Evolutionary conservation across 2,329 filamentous ascomycete species (phyloP), one percentile per base, ranked within the genome.

Genomic region (Dactylellina cionopaga): DNA sequence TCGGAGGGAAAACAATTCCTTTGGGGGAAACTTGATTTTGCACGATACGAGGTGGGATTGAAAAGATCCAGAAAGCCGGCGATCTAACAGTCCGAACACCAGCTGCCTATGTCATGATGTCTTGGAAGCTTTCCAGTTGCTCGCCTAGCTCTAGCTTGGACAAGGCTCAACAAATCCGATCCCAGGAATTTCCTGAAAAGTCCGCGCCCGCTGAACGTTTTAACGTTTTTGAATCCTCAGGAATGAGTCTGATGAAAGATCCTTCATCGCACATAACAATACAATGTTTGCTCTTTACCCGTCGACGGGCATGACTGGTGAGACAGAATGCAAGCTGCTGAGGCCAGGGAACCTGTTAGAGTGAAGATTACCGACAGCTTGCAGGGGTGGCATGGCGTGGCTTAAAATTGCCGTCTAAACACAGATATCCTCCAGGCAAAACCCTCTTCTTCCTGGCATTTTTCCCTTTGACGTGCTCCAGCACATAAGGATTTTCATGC

Each of bases 401-500:
- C 66, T 71, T 64, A 63, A 71, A 71, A 71, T 71, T 71, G 59
- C 66, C 51, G 66, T 71, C 64, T 51, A 64, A 62, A 62, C 47
- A 49, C 41, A 71, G 66, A 56, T 63, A 62, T 63, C 51, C 62
- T 49, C 51, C 62, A 56, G 62, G 51, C 62, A 66, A 51, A 63
- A 66, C 46, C 51, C 49, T 66, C 62, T 51, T 51, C 66, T 64
- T 71, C 66, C 66, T 52, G 49, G 56, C 25, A 66, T 22, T 69
- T 71, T 71, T 63, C 49, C 66, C 44, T 71, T 71, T 63, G 66
- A 71, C 41, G 66, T 71, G 66, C 58, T 71, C 58, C 66, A 64
- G 66, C 66, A 58, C 66, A 64, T 63, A 41, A 71, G 66, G 66
- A 63, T 71, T 71, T 64, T 71, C 66, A 71, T 71, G 66, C 66